Base-by-base conservation (phyloP, 371 early-diverging fungal species). In the Mucor racemosus region DNA sequence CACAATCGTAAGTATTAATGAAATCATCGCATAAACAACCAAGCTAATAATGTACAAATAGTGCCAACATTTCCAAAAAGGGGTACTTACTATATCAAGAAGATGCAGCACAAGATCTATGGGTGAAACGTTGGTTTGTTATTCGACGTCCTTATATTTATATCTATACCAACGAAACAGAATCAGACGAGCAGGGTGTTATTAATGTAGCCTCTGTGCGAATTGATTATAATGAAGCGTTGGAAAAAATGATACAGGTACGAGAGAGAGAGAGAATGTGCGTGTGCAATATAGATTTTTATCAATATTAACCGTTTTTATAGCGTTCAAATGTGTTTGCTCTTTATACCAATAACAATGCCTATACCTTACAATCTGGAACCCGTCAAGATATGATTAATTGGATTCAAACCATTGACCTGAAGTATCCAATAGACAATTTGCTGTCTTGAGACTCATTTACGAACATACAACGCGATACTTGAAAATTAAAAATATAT, bases 101-200 rank as follows among this genome's bases (percentile, higher is more conserved):
- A 54, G 76, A 84, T 60, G 77, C 84, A 11, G 73, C 78, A 10
- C 83, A 83, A 19, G 90, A 90, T 60, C 68, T 71, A 26, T 96
- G 96, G 96, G 78, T 85, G 4, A 87, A 88, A 60, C 84, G 90
- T 5, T 95, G 91, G 91, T 88, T 94, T 77, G 94, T 95, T 40
- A 84, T 96, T 58, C 90, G 94, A 65, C 84, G 90, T 60, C 96
- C 96, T 11, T 93, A 92, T 69, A 82, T 96, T 46, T 93, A 90
- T 66, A 83, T 94, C 48, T 94, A 91, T 75, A 77, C 76, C 50
- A 83, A 86, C 64, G 74, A 85, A 13, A 76, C 81, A 3, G 92
- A 92, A 67, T 70, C 76, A 17, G 89, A 89, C 48, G 90, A 94
- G 67, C 80, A 88, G 31, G 88, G 88, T 19, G 88, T 92, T 3